Evolutionary conservation across 495 filamentous ascomycete species (phyloP).

Genomic region (Talaromyces borbonicus): DNA sequence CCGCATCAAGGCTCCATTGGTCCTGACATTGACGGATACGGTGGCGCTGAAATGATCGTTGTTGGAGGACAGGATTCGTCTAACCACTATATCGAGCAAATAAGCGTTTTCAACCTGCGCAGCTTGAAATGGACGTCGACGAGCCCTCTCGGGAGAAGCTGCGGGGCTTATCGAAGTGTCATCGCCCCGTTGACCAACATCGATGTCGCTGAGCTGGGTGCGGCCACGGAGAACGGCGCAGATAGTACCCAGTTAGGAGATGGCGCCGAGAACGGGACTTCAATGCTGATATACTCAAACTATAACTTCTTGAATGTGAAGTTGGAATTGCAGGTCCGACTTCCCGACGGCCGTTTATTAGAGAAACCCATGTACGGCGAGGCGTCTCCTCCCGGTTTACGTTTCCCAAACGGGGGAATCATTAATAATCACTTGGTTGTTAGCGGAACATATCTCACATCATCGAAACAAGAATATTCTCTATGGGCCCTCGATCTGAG

Average conservation of each 20-base stretch:
- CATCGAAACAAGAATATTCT: constrained; percentile 96
- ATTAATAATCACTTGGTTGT: constrained; percentile 94
- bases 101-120: constrained; percentile 95
- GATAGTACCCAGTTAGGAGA: constrained; percentile 27
- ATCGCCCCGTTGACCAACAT: constrained; percentile 71
- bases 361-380: constrained; percentile 84
- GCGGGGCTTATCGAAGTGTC: constrained; percentile 92
- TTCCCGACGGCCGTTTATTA: constrained; percentile 71
- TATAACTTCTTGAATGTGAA: constrained; percentile 98
- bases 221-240: constrained; percentile 26
- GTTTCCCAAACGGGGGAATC: constrained; percentile 91
- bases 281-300: constrained; percentile 97
- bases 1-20: constrained; percentile 81
- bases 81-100: constrained; percentile 98
- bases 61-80: constrained; percentile 93
- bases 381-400: constrained; percentile 79
- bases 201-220: constrained; percentile 63
- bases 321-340: constrained; percentile 79
- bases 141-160: constrained; percentile 72
- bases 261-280: constrained; percentile 48
- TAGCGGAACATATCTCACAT: constrained; percentile 92
- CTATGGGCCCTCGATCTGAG: constrained; percentile 89
- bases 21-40: constrained; percentile 76
- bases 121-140: constrained; percentile 93
- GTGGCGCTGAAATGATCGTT: constrained; percentile 94